These are phyloP conservation scores for Endocarpon pusillum DNA, from an alignment of 495 filamentous ascomycete species.

Conservation along the genomic window DNA sequence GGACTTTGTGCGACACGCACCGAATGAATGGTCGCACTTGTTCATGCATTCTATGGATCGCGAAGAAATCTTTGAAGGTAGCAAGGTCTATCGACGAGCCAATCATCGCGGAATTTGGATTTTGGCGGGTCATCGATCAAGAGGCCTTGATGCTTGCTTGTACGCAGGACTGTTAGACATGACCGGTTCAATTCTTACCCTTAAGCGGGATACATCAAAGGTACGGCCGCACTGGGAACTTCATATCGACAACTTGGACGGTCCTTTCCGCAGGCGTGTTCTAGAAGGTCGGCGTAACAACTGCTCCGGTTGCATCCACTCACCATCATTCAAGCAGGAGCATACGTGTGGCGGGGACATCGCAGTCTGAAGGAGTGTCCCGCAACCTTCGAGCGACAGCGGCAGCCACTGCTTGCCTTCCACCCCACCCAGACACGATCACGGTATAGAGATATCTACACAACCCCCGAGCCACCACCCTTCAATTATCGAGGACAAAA, in stretches of 20 bases:
- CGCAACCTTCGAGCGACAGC: neutral
- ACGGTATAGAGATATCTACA: constrained; percentile 1
- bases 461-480: constrained; percentile 1
- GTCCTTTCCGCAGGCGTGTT: no score
- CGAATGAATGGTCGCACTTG: neutral
- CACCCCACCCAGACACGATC: neutral
- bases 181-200: no score
- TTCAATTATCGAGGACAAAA: no score
- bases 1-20: no score
- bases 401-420: neutral
- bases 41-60: neutral
- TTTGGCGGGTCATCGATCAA: neutral
- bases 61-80: neutral
- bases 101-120: neutral
- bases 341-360: neutral
- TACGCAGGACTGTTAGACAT: no score
- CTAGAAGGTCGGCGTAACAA: no score
- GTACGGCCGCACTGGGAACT: no score
- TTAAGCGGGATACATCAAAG: no score
- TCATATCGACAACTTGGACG: no score
- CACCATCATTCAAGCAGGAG: neutral
- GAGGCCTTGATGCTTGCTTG: neutral
- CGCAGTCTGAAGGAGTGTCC: constrained; percentile 1
- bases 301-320: no score
- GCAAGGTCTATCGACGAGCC: neutral